phyloP scores from a whole-genome alignment of 768 basidiomycete species.

The Melanogaster broomeanus region DNA sequence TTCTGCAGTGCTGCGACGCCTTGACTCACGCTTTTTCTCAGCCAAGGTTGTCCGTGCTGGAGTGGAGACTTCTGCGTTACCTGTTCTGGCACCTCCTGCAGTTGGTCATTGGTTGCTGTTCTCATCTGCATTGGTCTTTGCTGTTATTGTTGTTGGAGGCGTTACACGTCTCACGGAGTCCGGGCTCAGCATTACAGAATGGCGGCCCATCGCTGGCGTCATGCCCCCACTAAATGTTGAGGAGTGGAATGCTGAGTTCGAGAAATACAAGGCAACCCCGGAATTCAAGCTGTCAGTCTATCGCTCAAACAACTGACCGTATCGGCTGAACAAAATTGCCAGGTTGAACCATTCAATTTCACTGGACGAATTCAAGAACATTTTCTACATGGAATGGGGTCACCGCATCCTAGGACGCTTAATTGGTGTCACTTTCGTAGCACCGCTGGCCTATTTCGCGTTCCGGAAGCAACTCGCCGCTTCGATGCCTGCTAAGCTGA shows the following conservation, averaged over 20 bases:
- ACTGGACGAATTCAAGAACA: conserved; percentile 89
- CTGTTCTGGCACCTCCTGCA: conserved; percentile 62
- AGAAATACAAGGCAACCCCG: conserved; percentile 92
- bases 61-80: conserved; percentile 36
- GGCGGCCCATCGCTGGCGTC: conserved; percentile 89
- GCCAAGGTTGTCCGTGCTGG: conserved; percentile 25
- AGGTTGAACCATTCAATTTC: conserved; percentile 90
- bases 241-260: conserved; percentile 88
- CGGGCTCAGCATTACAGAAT: conserved; percentile 97
- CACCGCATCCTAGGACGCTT: conserved; percentile 92
- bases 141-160: conserved; percentile 93
- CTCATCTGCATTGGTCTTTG: conserved; percentile 85
- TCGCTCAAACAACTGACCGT: background rate
- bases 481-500: conserved; percentile 61
- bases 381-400: conserved; percentile 98
- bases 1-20: conserved; percentile 12
- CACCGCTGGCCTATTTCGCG: conserved; percentile 82
- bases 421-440: conserved; percentile 80
- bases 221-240: conserved; percentile 75
- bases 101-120: conserved; percentile 85
- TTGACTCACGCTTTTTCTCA: conserved; percentile 43
- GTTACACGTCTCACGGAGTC: conserved; percentile 97
- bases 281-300: conserved; percentile 89
- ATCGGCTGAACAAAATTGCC: conserved; percentile 2
- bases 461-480: conserved; percentile 67